Conservation (phyloP, 1,284 basidiomycete species). For the Calocybe gambosa region DNA sequence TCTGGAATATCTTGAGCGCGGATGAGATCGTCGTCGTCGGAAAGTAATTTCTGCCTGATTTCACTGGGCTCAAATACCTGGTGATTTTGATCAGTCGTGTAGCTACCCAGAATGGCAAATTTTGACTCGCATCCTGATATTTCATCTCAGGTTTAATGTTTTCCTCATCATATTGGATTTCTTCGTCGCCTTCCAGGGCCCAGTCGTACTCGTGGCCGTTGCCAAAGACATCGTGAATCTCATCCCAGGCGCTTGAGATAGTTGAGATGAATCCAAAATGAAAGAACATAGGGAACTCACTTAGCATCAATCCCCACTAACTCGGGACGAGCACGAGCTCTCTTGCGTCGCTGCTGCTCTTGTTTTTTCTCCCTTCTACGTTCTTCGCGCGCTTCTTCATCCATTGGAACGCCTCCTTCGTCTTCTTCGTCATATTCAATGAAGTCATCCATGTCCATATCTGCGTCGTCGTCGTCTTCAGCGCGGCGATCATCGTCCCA, state of each 20-base stretch:
- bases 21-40: slow-evolving; percentile 93
- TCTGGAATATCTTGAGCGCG: slow-evolving; percentile 91
- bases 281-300: slow-evolving; percentile 41
- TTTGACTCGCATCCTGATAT: slow-evolving; percentile 77
- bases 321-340: slow-evolving; percentile 64
- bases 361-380: slow-evolving; percentile 63
- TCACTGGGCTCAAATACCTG: slow-evolving; percentile 98
- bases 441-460: slow-evolving; percentile 82
- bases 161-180: slow-evolving; percentile 54
- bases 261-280: slow-evolving; percentile 16
- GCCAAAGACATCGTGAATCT: slow-evolving; percentile 96
- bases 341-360: slow-evolving; percentile 57
- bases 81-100: slow-evolving; percentile 5
- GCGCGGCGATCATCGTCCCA: slow-evolving; percentile 78
- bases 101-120: slow-evolving; percentile 1
- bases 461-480: slow-evolving; percentile 59
- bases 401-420: slow-evolving; percentile 60
- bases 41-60: slow-evolving; percentile 87
- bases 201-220: slow-evolving; percentile 96
- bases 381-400: slow-evolving; percentile 70
- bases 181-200: slow-evolving; percentile 81
- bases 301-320: slow-evolving; percentile 82
- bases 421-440: slow-evolving; percentile 92
- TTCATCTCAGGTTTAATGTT: slow-evolving; percentile 68
- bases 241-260: slow-evolving; percentile 81